phyloP scores from a whole-genome alignment of 2,329 filamentous ascomycete genomes.

The Phyllachora maydis region DNA sequence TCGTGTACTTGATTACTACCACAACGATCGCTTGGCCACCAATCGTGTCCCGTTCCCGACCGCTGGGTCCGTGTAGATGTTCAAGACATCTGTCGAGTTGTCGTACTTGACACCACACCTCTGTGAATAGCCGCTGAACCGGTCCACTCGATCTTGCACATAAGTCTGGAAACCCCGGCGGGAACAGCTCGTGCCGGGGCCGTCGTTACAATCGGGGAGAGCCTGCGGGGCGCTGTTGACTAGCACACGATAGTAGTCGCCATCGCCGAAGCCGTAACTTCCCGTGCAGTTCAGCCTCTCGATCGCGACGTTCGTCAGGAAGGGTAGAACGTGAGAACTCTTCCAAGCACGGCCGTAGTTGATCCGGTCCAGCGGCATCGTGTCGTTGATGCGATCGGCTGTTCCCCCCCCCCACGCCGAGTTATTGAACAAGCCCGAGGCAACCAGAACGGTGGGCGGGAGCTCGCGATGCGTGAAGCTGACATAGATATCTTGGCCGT shows the following conservation, averaged over 20 bases:
- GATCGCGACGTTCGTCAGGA: conserved; percentile 44
- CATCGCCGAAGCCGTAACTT: conserved; percentile 30
- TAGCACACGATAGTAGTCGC: conserved; percentile 24
- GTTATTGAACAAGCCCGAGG: conserved; percentile 51
- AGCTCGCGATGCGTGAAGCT: conserved; percentile 52
- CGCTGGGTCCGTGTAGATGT: conserved; percentile 11
- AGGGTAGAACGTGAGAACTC: conserved; percentile 40
- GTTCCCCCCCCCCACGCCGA: conserved; percentile 30
- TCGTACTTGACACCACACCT: conserved; percentile 14
- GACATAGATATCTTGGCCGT: conserved; percentile 37
- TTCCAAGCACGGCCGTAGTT: conserved; percentile 44
- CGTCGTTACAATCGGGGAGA: conserved; percentile 18
- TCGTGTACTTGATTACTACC: conserved; percentile 2
- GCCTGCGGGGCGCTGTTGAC: conserved; percentile 21
- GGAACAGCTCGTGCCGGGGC: conserved; percentile 21
- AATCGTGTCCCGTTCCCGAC: conserved; percentile 9
- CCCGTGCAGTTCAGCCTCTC: conserved; percentile 40
- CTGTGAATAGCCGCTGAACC: conserved; percentile 18
- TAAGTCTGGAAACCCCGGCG: conserved; percentile 15
- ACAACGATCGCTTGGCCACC: conserved; percentile 8
- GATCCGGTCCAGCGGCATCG: conserved; percentile 40
- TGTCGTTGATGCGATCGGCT: conserved; percentile 30
- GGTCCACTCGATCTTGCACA: conserved; percentile 14
- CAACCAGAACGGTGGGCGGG: conserved; percentile 43
- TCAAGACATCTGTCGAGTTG: conserved; percentile 14